These are phyloP conservation scores for Handroanthus guayacan DNA, from an alignment of 257 asterid species.

Conservation along the genomic window DNA sequence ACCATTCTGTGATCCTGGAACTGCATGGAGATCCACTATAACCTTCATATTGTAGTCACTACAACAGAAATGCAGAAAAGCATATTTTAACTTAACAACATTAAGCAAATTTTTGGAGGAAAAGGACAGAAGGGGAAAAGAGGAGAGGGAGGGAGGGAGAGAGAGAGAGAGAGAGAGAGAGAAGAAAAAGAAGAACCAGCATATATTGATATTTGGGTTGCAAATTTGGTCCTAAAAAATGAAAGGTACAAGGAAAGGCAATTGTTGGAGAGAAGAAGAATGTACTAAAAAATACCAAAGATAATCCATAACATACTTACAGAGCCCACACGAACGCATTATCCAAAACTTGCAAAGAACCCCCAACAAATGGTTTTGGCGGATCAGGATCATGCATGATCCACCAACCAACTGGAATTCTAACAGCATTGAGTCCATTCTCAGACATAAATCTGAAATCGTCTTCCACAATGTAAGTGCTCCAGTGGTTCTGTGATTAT, in stretches of 20 bases:
- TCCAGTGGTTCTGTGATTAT: slow-evolving; percentile 49
- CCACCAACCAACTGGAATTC: slow-evolving; percentile 65
- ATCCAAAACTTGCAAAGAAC: slow-evolving; percentile 53
- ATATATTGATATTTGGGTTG: background rate
- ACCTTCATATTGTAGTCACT: slow-evolving; percentile 54
- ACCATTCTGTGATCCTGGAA: slow-evolving; percentile 63
- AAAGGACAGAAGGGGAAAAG: background rate
- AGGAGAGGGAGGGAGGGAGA: too few relatives aligned
- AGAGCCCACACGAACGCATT: slow-evolving; percentile 55
- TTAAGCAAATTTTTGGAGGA: background rate
- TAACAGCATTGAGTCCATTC: slow-evolving; percentile 52
- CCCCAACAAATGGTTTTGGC: slow-evolving; percentile 55
- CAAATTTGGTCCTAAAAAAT: background rate
- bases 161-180: background rate
- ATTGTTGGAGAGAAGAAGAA: background rate
- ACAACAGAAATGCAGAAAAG: slow-evolving; percentile 2
- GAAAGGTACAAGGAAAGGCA: background rate
- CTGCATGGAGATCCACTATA: slow-evolving; percentile 59
- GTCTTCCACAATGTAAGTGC: slow-evolving; percentile 51
- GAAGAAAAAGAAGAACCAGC: background rate
- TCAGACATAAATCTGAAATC: slow-evolving; percentile 55
- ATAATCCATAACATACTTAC: slow-evolving; percentile 36
- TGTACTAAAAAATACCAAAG: background rate
- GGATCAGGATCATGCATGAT: slow-evolving; percentile 50
- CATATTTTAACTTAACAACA: slow-evolving; percentile 4